Conservation (phyloP, 2,329 filamentous ascomycete genomes). For the Lecanicillium sp. region DNA sequence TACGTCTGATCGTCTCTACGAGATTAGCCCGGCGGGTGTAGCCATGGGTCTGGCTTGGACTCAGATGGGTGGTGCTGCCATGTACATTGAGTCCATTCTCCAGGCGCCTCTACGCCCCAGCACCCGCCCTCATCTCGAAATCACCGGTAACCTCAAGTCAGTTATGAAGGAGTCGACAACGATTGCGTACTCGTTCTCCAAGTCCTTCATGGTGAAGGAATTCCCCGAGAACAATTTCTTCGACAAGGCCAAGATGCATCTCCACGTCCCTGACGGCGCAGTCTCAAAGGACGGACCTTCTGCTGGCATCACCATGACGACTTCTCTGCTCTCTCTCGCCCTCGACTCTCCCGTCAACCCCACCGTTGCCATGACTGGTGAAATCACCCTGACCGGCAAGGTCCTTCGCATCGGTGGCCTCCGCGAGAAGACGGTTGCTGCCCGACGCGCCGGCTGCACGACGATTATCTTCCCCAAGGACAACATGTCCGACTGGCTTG, state of each 20-base stretch:
- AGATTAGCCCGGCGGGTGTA: constrained; percentile 85
- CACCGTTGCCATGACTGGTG: constrained; percentile 94
- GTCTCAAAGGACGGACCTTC: constrained; percentile 91
- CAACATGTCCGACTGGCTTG: constrained; percentile 94
- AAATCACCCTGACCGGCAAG: constrained; percentile 94
- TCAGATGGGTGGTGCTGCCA: constrained; percentile 87
- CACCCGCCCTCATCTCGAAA: constrained; percentile 74
- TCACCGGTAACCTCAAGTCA: constrained; percentile 87
- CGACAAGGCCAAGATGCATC: constrained; percentile 86
- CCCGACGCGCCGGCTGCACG: constrained; percentile 82
- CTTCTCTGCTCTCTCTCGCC: constrained; percentile 77
- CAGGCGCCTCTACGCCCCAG: constrained; percentile 69
- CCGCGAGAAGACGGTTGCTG: constrained; percentile 94
- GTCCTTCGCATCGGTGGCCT: constrained; percentile 90
- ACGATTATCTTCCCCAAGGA: constrained; percentile 93
- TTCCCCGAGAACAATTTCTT: constrained; percentile 94
- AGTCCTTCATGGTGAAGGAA: constrained; percentile 74
- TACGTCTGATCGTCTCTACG: constrained; percentile 91
- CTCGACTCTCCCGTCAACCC: constrained; percentile 72
- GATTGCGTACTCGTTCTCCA: constrained; percentile 94
- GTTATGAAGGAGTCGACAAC: constrained; percentile 98
- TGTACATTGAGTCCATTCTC: constrained; percentile 95
- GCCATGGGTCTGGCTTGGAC: constrained; percentile 99
- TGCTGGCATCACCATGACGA: constrained; percentile 98
- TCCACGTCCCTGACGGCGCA: constrained; percentile 94